These are phyloP conservation scores for Fusarium transvaalense DNA, from an alignment of 2,329 filamentous ascomycete genomes.

Conservation along the genomic window DNA sequence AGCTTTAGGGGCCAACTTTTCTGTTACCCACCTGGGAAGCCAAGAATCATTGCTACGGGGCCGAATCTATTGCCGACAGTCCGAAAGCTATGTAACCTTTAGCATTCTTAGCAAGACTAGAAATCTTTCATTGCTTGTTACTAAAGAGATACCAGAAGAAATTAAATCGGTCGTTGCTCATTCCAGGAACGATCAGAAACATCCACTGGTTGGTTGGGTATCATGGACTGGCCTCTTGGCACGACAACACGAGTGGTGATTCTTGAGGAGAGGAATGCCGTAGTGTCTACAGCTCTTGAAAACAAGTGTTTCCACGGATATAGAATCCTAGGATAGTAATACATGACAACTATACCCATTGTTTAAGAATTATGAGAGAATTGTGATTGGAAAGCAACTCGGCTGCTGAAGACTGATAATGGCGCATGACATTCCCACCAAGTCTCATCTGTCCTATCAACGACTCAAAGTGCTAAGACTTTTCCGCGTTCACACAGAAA, in stretches of 20 bases:
- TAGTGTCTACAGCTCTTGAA: neutral
- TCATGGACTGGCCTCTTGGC: neutral
- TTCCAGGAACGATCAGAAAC: neutral
- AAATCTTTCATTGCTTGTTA: neutral
- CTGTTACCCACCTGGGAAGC: no score
- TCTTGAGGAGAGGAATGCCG: neutral
- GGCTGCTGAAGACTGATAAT: neutral
- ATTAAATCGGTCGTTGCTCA: neutral
- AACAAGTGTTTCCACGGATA: neutral
- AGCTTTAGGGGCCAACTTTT: no score
- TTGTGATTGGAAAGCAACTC: neutral
- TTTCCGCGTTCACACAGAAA: neutral
- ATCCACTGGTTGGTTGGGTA: neutral
- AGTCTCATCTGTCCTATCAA: neutral
- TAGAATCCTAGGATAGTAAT: neutral
- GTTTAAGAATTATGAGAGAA: neutral
- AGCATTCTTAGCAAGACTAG: neutral
- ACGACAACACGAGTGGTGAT: neutral
- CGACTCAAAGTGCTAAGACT: neutral
- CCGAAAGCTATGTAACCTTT: conserved; percentile 16
- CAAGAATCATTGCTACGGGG: conserved; percentile 11
- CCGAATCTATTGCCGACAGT: conserved; percentile 18
- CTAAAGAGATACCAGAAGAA: neutral
- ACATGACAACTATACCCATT: neutral
- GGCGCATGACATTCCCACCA: neutral